phyloP scores from a whole-genome alignment of 345 rosid genomes.

The Trapa incisa region DNA sequence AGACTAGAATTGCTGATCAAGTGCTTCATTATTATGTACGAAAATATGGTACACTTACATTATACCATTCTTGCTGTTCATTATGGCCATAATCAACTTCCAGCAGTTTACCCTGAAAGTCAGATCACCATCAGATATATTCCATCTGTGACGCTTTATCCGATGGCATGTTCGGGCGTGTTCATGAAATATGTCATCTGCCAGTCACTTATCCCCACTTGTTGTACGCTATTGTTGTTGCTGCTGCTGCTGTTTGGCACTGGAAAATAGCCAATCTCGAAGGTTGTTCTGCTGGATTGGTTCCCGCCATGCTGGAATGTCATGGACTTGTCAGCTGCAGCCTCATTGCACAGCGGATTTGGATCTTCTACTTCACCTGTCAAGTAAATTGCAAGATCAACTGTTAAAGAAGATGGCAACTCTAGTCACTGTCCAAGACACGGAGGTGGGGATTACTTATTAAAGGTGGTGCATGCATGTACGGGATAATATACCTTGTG shows the following conservation, averaged over 20 bases:
- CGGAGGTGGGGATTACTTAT: too few species aligned
- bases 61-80: background rate
- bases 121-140: conserved; percentile 29
- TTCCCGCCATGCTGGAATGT: background rate
- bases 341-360: conserved; percentile 12
- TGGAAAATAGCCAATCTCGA: background rate
- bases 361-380: conserved; percentile 34
- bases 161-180: conserved; percentile 11
- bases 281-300: background rate
- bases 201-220: conserved; percentile 13
- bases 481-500: conserved; percentile 35
- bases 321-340: background rate
- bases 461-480: background rate
- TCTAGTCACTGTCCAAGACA: too few species aligned
- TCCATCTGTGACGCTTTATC: conserved; percentile 21
- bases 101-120: conserved; percentile 17
- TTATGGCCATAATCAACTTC: background rate
- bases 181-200: conserved; percentile 10
- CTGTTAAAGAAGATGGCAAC: background rate
- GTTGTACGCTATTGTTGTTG: background rate
- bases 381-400: background rate
- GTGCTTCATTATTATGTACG: background rate
- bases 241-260: background rate
- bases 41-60: background rate
- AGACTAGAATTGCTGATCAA: background rate